Percentiles rank a stretch among this genome's conserved stretches.
These are phyloP conservation scores for Malassezia nana DNA, from an alignment of 1,284 basidiomycete species.

Conservation along the genomic window DNA sequence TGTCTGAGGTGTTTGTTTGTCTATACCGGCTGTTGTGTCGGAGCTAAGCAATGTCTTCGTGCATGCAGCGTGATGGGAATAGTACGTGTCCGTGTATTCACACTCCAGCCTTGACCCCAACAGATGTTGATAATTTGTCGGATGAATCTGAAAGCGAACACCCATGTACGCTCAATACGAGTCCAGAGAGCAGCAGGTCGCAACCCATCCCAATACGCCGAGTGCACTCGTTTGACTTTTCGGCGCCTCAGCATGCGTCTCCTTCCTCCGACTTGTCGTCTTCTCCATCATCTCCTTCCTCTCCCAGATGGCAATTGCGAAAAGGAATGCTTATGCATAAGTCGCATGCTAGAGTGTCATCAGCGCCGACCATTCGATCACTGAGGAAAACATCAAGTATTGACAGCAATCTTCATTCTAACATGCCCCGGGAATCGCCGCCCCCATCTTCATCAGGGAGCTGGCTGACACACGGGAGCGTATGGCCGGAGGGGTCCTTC, in stretches of 20 bases:
- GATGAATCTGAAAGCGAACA: neutral
- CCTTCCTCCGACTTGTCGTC: neutral
- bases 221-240: neutral
- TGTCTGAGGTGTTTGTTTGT: neutral
- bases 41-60: neutral
- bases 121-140: neutral
- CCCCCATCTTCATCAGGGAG: neutral
- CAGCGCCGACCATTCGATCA: neutral
- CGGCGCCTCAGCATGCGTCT: neutral
- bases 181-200: neutral
- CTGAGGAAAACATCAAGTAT: neutral
- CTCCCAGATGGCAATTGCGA: neutral
- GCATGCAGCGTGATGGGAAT: constrained; percentile 2
- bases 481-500: constrained; percentile 13
- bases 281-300: neutral
- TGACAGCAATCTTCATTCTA: neutral
- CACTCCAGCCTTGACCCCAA: neutral
- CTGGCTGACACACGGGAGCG: constrained; percentile 4
- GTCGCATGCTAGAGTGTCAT: neutral
- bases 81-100: neutral
- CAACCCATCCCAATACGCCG: constrained; percentile 5
- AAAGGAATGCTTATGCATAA: neutral
- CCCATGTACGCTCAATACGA: neutral
- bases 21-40: neutral
- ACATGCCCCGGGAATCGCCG: neutral